Evolutionary conservation across 2,329 filamentous ascomycete species (phyloP).

Genomic region (Arthrobotrys iridis): DNA sequence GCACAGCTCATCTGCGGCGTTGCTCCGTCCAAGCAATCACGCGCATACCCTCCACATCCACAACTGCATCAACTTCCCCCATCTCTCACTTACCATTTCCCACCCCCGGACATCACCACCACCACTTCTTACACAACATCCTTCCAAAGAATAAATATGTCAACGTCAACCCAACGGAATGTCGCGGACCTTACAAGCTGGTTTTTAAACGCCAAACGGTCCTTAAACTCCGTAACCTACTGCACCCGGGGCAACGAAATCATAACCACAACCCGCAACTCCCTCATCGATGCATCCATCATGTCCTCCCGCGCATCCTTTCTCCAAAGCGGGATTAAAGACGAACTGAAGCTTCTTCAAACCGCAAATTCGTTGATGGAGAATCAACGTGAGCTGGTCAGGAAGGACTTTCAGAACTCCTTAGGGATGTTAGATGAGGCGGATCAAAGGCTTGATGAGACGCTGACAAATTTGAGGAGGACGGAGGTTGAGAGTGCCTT

Average conservation of each 20-base stretch:
- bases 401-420: conserved; percentile 54
- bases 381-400: conserved; percentile 52
- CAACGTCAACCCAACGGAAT: conserved; percentile 36
- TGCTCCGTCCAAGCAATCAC: conserved; percentile 34
- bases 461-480: conserved; percentile 67
- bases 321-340: conserved; percentile 57
- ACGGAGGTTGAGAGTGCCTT: conserved; percentile 70
- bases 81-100: neutral
- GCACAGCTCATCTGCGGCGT: conserved; percentile 19
- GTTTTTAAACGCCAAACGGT: conserved; percentile 58
- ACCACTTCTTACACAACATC: too few species aligned
- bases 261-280: conserved; percentile 57
- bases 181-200: conserved; percentile 62
- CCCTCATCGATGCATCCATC: conserved; percentile 58
- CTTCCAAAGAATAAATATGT: conserved; percentile 20
- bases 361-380: conserved; percentile 57
- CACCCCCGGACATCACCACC: conserved; percentile 13
- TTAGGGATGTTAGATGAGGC: conserved; percentile 44
- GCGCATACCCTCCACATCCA: conserved; percentile 22
- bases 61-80: neutral
- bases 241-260: conserved; percentile 57
- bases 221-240: conserved; percentile 57
- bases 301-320: conserved; percentile 57
- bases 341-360: conserved; percentile 56
- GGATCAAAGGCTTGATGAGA: conserved; percentile 65